Base-by-base conservation (phyloP, 441 rosid genomes). In the Metrosideros polymorpha region DNA sequence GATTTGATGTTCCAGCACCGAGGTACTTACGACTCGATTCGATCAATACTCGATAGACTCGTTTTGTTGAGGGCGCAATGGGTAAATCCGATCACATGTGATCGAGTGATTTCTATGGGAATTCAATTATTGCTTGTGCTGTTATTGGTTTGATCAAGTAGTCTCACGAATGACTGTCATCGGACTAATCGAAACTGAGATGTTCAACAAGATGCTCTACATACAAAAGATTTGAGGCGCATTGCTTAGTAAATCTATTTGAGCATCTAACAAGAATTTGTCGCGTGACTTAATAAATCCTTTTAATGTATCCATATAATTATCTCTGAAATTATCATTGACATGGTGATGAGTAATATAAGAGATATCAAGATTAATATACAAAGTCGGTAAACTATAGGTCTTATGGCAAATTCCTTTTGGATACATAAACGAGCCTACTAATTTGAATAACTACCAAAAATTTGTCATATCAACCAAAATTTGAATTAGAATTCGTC, bases 391-490 rank as follows among this genome's bases (percentile, higher is more conserved):
- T 5, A 27, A 12, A 57, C 1, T n/a, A 27, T 57, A 57, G 30
- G 3, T 12, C 3, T 7, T 12, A 27, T 12, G 30, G 30, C 0
- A 2, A 57, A 57, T 57, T 27, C 4, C 30, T 5, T 10, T 10
- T 0, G 7, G 61, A 12, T 57, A 12, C 13, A 12, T n/a, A 12
- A 57, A 57, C 14, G 32, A 57, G 32, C 18, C 18, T 6, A 6
- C 10, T 59, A 7, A 59, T n/a, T 0, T 59, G 14, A 30, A 9
- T 17, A 63, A 32, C 0, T 7, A 0, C 0, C 1, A 0, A 1
- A 5, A 32, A 32, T 63, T 63, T 32, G 43, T 35, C 43, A 17
- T 6, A 32, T 9, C 3, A 4, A 63, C 4, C 5, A 17, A 8
- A 63, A 17, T 8, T 17, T 8, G 25, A 63, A 2, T 18, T 8